These are phyloP conservation scores for Glarea lozoyensis DNA, from an alignment of 495 filamentous ascomycete species.

Conservation along the genomic window DNA sequence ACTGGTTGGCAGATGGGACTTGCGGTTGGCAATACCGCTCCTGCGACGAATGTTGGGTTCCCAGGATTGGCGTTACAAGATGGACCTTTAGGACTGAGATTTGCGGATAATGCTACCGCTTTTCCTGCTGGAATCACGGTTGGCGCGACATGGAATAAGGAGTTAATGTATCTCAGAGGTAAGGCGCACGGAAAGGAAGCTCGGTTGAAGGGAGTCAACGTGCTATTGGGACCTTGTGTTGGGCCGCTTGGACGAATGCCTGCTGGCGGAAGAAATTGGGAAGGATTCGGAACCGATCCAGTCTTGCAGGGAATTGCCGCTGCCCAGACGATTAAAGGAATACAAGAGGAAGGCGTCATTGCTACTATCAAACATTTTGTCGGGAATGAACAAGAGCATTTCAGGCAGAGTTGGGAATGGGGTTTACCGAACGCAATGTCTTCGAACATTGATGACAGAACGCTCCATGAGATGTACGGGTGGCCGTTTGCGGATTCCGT, in stretches of 20 bases:
- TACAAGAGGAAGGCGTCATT: constrained; percentile 73
- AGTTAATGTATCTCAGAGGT: constrained; percentile 65
- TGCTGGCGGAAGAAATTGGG: constrained; percentile 86
- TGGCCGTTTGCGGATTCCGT: constrained; percentile 89
- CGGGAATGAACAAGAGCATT: constrained; percentile 85
- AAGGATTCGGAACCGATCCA: constrained; percentile 74
- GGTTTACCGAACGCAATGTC: constrained; percentile 64
- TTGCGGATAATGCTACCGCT: constrained; percentile 65
- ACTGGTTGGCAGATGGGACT: constrained; percentile 86
- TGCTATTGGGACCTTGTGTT: constrained; percentile 67
- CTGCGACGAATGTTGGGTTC: constrained; percentile 62
- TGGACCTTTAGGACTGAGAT: constrained; percentile 75
- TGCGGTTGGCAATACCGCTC: constrained; percentile 84
- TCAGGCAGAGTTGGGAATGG: constrained; percentile 68
- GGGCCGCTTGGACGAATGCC: constrained; percentile 75
- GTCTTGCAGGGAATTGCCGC: constrained; percentile 62
- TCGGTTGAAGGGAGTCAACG: constrained; percentile 63
- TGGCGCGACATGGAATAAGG: constrained; percentile 79
- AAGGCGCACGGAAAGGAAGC: constrained; percentile 62
- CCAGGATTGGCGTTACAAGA: constrained; percentile 86
- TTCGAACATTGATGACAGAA: constrained; percentile 74
- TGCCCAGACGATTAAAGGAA: constrained; percentile 59
- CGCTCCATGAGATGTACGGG: constrained; percentile 74
- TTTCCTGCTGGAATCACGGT: constrained; percentile 81
- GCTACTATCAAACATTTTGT: constrained; percentile 79